phyloP scores from a whole-genome alignment of 2,329 filamentous ascomycete genomes.

The Bipolaris sorokiniana region DNA sequence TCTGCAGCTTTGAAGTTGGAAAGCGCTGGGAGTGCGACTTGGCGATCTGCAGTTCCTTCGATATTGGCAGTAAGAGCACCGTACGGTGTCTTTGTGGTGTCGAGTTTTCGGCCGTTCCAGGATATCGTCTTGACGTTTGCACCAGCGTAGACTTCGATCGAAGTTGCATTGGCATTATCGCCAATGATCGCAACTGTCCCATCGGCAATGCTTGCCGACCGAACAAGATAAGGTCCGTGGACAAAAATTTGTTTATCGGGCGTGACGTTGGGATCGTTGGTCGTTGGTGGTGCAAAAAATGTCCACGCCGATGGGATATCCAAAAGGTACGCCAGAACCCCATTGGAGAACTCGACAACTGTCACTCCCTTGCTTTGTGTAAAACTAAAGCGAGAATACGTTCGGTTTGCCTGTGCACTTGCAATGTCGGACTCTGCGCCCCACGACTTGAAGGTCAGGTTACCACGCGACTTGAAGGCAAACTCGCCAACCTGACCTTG shows the following conservation, averaged over 20 bases:
- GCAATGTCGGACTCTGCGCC: constrained; percentile 49
- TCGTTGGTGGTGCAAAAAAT: constrained; percentile 62
- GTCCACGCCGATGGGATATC: constrained; percentile 62
- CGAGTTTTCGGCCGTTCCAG: constrained; percentile 57
- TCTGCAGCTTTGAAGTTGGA: constrained; percentile 58
- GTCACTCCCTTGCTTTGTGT: constrained; percentile 56
- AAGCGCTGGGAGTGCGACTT: constrained; percentile 54
- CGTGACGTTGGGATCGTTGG: constrained; percentile 52
- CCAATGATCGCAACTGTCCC: constrained; percentile 58
- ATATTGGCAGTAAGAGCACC: constrained; percentile 54
- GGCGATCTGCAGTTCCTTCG: constrained; percentile 48
- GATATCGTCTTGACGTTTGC: constrained; percentile 39
- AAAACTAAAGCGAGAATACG: constrained; percentile 51
- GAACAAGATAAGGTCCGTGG: constrained; percentile 38
- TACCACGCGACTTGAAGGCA: constrained; percentile 53
- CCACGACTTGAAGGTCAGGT: constrained; percentile 50
- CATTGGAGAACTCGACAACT: constrained; percentile 58
- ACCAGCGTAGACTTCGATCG: constrained; percentile 48
- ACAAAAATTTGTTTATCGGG: constrained; percentile 54
- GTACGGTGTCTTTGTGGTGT: constrained; percentile 50
- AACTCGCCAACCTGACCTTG: constrained; percentile 59
- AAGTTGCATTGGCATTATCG: constrained; percentile 51
- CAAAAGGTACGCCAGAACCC: constrained; percentile 59
- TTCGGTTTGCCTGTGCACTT: constrained; percentile 27
- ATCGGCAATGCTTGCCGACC: constrained; percentile 50